These are phyloP conservation scores for Penicillium angulare DNA, from an alignment of 495 filamentous ascomycete genomes.

Conservation along the genomic window DNA sequence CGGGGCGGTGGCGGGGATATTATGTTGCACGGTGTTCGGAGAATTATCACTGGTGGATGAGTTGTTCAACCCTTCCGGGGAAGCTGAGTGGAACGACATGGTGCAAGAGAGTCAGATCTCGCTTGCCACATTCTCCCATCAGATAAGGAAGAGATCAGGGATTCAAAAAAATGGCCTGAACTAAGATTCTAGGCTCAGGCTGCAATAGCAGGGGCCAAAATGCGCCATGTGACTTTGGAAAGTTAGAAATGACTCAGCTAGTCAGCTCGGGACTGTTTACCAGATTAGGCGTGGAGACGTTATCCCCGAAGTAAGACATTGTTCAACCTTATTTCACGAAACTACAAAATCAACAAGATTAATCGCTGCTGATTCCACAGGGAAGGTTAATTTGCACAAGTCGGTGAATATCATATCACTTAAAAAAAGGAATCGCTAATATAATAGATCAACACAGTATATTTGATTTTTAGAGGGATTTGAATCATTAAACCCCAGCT, in stretches of 20 bases:
- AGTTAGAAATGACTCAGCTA: no score
- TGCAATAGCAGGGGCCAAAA: constrained; percentile 3
- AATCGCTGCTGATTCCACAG: no score
- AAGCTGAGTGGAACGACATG: constrained; percentile 35
- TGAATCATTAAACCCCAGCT: background rate
- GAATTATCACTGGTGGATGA: constrained; percentile 22
- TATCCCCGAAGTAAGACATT: no score
- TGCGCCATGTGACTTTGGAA: constrained; percentile 12
- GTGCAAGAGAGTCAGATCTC: background rate
- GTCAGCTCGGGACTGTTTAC: no score
- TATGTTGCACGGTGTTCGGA: constrained; percentile 10
- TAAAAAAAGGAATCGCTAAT: no score
- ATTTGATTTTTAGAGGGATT: background rate
- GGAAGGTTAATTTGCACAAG: no score
- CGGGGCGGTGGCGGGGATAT: constrained; percentile 17
- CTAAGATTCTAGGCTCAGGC: background rate
- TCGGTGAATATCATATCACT: no score
- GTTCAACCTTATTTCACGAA: no score
- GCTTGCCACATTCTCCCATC: constrained; percentile 13
- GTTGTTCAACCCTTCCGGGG: constrained; percentile 18
- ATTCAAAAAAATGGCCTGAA: background rate
- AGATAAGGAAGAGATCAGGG: background rate
- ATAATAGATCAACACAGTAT: background rate
- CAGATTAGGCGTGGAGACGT: no score
- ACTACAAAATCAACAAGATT: no score